Evolutionary conservation across 78 protist genomes (phyloP).

Genomic region (Dictyostelium firmibasis): DNA sequence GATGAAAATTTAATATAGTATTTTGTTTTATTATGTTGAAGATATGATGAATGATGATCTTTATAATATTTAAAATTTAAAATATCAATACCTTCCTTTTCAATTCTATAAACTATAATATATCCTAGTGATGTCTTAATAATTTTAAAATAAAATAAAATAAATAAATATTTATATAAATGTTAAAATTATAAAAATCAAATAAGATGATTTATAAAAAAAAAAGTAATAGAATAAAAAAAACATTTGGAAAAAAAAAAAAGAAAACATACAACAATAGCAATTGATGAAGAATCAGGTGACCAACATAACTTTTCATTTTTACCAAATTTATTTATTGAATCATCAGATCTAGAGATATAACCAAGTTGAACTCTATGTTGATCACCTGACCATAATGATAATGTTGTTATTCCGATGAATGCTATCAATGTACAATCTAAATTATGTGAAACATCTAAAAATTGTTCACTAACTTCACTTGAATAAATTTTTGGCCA

Average conservation of each 20-base stretch:
- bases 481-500: conserved; percentile 69
- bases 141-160: no score
- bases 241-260: neutral
- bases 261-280: conserved; percentile 34
- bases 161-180: no score
- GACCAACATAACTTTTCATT: conserved; percentile 47
- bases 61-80: conserved; percentile 24
- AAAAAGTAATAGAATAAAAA: no score
- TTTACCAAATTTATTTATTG: conserved; percentile 50
- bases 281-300: conserved; percentile 74
- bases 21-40: conserved; percentile 26
- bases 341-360: conserved; percentile 37
- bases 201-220: neutral
- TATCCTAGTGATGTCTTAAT: conserved; percentile 45
- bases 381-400: conserved; percentile 72
- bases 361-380: conserved; percentile 60
- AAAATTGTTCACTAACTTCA: conserved; percentile 28
- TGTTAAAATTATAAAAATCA: neutral
- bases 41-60: conserved; percentile 41
- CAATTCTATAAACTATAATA: conserved; percentile 62
- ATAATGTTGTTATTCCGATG: neutral
- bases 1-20: conserved; percentile 52
- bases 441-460: conserved; percentile 60
- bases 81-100: conserved; percentile 20
- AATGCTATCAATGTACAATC: conserved; percentile 46